Evolutionary conservation across 441 rosid species (phyloP), one percentile per base, ranked within the genome.

Genomic region (Kokia cookei): DNA sequence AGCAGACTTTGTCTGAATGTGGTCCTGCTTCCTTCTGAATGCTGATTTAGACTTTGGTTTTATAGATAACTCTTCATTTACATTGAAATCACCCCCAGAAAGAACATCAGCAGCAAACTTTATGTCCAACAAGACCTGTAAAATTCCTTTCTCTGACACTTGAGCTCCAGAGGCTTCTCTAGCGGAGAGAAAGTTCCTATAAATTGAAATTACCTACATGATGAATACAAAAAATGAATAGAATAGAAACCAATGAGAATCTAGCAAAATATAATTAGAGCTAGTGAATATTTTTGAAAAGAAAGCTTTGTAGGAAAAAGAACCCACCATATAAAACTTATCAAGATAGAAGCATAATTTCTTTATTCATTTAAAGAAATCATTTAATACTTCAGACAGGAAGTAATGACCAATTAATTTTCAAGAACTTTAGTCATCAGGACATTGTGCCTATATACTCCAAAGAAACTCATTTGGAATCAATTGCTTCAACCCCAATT

Each of bases 111-210:
- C 88, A 62, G 85, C 80, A 90, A 96, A 93, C 87, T 91, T 88
- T 66, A 96, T 76, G 84, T 93, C 98, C 70, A 93, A 84, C 73
- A 93, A 82, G 76, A 92, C 75, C 81, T 96, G 99, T 65, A 96
- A 79, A 81, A 87, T 87, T 81, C 98, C 99, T 86, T 96, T 96
- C 80, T 96, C 99, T 77, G 97, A 93, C 78, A 96, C 90, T 77
- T 83, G 89, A 75, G 86, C 86, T 74, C 77, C 82, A 79, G 64
- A 77, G 73, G 86, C 84, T 65, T 90, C 97, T 82, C 82, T 81
- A 73, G 85, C 55, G 66, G 94, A 88, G 81, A 90, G 80, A 84
- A 91, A 90, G 76, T 84, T 84, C 80, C 81, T 91, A 69, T 96
- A 93, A 67, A 93, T 84, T 69, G 78, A 87, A 82, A 82, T 73